phyloP scores from a whole-genome alignment of 2,329 filamentous ascomycete species.

The Aspergillus tanneri region DNA sequence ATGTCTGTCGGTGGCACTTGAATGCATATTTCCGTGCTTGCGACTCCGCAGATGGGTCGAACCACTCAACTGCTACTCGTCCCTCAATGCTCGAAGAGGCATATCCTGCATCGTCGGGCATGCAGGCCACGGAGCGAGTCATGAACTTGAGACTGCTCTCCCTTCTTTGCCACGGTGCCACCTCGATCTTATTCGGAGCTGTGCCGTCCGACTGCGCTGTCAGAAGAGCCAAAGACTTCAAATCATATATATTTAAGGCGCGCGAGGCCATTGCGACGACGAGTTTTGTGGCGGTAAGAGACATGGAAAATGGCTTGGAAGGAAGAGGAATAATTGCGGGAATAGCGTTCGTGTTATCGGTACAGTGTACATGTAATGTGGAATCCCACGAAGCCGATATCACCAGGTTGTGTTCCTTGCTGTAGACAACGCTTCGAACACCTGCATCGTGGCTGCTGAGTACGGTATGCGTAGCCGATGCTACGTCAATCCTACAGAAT shows the following conservation, averaged over 20 bases:
- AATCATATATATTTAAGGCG: constrained; percentile 91
- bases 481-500: constrained; percentile 62
- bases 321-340: constrained; percentile 71
- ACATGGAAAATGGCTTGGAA: constrained; percentile 85
- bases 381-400: constrained; percentile 92
- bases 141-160: constrained; percentile 96
- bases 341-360: constrained; percentile 45
- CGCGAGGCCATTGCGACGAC: constrained; percentile 95
- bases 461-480: constrained; percentile 68
- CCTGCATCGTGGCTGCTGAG: constrained; percentile 76
- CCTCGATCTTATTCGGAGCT: constrained; percentile 46
- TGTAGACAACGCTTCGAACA: constrained; percentile 82
- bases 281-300: constrained; percentile 74
- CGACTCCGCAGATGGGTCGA: constrained; percentile 81
- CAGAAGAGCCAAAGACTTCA: constrained; percentile 63
- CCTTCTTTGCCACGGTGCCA: constrained; percentile 86
- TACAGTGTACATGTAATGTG: constrained; percentile 79
- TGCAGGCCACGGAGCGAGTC: constrained; percentile 87
- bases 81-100: constrained; percentile 92
- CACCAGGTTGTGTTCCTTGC: constrained; percentile 70
- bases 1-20: constrained; percentile 88
- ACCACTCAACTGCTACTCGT: constrained; percentile 95
- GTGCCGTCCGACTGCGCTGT: constrained; percentile 48
- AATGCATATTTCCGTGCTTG: constrained; percentile 96
- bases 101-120: constrained; percentile 95